Conservation (phyloP, 2,329 filamentous ascomycete genomes). For the Talaromyces sp. region DNA sequence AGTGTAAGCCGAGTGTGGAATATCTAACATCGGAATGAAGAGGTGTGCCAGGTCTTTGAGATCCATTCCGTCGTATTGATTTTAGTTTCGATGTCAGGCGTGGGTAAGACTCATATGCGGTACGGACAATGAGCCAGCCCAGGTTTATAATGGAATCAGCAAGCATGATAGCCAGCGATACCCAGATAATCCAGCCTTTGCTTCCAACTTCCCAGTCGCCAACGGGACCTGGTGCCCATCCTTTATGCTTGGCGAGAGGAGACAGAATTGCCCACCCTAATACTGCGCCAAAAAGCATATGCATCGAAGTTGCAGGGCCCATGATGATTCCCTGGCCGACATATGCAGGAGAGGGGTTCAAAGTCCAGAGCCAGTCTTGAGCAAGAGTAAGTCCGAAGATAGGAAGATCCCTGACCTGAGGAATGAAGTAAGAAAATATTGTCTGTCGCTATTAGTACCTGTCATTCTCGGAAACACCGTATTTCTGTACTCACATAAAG, state of each 20-base stretch:
- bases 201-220: conserved; percentile 87
- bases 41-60: conserved; percentile 12
- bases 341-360: conserved; percentile 96
- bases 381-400: conserved; percentile 74
- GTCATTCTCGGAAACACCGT: neutral
- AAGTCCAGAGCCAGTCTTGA: conserved; percentile 82
- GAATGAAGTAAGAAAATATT: conserved; percentile 83
- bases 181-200: conserved; percentile 98
- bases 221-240: conserved; percentile 86
- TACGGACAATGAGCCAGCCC: conserved; percentile 67
- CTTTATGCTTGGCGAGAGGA: conserved; percentile 75
- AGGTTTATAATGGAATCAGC: conserved; percentile 88
- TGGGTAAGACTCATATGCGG: conserved; percentile 50
- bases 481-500: conserved; percentile 39
- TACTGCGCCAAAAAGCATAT: conserved; percentile 88
- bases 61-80: conserved; percentile 25
- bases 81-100: conserved; percentile 25
- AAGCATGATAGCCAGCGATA: conserved; percentile 93
- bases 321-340: conserved; percentile 98
- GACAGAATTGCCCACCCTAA: conserved; percentile 89
- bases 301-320: conserved; percentile 89
- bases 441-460: conserved; percentile 51
- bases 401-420: conserved; percentile 77
- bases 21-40: conserved; percentile 27
- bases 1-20: conserved; percentile 22